These are phyloP conservation scores for Pseudogymnoascus destructans DNA, from an alignment of 2,329 filamentous ascomycete species.

Conservation along the genomic window DNA sequence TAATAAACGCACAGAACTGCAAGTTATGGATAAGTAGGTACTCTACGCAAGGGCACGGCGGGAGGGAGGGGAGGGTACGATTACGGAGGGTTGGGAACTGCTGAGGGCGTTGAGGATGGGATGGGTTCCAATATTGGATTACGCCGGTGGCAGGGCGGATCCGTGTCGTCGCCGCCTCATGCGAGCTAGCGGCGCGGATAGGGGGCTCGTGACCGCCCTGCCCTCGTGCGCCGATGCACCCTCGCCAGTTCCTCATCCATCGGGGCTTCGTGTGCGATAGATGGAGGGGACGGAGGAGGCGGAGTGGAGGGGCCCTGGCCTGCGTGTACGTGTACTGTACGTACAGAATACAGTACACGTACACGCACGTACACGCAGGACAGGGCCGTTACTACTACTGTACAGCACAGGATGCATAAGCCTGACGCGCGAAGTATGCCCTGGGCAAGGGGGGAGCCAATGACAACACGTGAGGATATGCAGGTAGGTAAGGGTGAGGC, in stretches of 20 bases:
- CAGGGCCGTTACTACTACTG: neutral
- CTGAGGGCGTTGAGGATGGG: neutral
- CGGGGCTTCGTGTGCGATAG: neutral
- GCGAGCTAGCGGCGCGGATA: neutral
- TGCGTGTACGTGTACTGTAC: neutral
- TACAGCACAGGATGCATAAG: neutral
- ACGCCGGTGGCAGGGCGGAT: neutral
- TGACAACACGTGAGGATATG: neutral
- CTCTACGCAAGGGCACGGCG: neutral
- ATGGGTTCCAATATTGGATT: neutral
- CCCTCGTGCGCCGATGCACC: neutral
- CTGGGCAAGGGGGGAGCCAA: neutral
- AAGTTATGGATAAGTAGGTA: neutral
- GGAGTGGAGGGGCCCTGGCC: neutral
- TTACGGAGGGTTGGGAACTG: neutral
- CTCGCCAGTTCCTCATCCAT: neutral
- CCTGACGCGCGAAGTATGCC: neutral
- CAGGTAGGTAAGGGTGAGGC: neutral
- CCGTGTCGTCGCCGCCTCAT: neutral
- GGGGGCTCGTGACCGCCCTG: neutral
- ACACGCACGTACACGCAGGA: too few relatives aligned
- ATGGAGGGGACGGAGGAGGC: neutral
- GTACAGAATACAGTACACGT: neutral
- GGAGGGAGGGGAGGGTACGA: neutral
- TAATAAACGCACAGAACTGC: neutral